A percentile compares a stretch with the other conserved stretches of the same genome.
Conservation (phyloP, 176 grass and related monocot species). For the Aegilops bicornis region DNA sequence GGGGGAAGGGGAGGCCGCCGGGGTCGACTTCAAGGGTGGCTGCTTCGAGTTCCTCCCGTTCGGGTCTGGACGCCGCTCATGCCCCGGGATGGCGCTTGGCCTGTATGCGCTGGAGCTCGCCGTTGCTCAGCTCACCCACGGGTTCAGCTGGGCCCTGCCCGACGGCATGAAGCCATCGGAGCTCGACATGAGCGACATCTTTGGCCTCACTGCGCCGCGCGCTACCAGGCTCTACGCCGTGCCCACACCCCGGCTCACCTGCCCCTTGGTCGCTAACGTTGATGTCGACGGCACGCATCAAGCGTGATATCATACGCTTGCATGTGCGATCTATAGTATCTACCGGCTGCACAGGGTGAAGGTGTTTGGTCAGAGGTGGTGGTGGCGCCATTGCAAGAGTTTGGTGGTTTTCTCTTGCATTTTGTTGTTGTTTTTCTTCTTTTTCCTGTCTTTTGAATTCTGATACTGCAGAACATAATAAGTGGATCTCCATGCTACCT, state of each 20-base stretch:
- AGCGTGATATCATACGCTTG: neutral
- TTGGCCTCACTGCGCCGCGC: conserved; percentile 86
- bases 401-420: neutral
- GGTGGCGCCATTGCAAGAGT: neutral
- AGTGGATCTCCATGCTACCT: neutral
- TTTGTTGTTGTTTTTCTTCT: neutral
- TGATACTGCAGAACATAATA: conserved; percentile 22
- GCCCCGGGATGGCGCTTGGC: conserved; percentile 71
- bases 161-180: conserved; percentile 75
- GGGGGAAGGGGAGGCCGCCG: conserved; percentile 26
- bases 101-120: conserved; percentile 64
- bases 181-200: conserved; percentile 86
- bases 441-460: neutral
- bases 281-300: neutral
- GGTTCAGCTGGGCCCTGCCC: conserved; percentile 70
- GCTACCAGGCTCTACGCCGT: conserved; percentile 66
- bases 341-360: neutral
- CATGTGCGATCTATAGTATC: neutral
- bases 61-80: conserved; percentile 76
- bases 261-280: conserved; percentile 19
- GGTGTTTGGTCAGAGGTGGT: neutral
- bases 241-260: conserved; percentile 55
- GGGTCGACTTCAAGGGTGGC: conserved; percentile 82
- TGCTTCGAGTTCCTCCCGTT: conserved; percentile 92
- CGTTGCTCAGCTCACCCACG: conserved; percentile 70